These are phyloP conservation scores for Millerozyma miso DNA, from an alignment of 805 yeast genomes.

Conservation along the genomic window DNA sequence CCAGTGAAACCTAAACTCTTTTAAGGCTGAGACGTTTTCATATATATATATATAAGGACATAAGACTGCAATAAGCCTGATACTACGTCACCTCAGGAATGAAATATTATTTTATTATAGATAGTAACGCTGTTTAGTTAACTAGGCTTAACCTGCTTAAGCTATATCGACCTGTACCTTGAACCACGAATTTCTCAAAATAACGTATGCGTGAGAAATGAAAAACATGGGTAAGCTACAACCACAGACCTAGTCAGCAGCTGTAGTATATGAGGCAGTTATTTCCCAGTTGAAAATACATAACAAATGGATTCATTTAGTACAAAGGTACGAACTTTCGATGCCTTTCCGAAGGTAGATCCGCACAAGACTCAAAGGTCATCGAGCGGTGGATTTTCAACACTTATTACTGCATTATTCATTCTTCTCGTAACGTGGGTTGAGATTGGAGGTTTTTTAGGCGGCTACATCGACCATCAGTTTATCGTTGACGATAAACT, in stretches of 20 bases:
- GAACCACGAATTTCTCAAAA: no score
- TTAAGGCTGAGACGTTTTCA: constrained; percentile 1
- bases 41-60: constrained; percentile 1
- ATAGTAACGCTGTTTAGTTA: no score
- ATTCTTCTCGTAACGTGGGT: constrained; percentile 73
- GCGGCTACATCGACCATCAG: constrained; percentile 75
- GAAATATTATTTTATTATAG: no score
- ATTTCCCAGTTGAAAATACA: no score
- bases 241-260: no score
- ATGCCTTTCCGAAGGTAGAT: constrained; percentile 45
- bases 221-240: no score
- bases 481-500: constrained; percentile 68
- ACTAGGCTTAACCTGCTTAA: no score
- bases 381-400: constrained; percentile 70
- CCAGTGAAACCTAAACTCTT: constrained; percentile 8
- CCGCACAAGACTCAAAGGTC: constrained; percentile 65
- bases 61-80: no score
- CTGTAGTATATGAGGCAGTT: no score
- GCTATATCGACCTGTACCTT: no score
- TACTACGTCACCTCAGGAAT: no score
- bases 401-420: constrained; percentile 57
- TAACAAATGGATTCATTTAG: constrained; percentile 40
- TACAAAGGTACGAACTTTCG: constrained; percentile 40
- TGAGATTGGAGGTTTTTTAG: constrained; percentile 78
- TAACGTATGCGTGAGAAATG: neutral